Base-by-base conservation (phyloP, 208 protist species). In the Acanthamoeba triangularis region DNA sequence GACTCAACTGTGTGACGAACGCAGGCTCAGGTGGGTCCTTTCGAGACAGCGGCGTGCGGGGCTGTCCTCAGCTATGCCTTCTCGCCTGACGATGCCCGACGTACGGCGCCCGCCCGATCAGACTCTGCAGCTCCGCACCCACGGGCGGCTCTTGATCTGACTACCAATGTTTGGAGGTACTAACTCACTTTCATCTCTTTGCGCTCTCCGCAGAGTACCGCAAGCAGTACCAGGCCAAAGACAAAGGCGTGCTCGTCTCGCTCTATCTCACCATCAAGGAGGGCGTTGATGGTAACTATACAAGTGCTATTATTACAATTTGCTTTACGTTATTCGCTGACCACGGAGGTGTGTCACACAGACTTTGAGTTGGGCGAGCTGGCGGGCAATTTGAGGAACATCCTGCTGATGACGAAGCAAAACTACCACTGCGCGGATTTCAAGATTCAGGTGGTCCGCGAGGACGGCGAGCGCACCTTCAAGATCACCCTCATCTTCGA, bases 341-440 rank as follows among this genome's bases (percentile, higher is more conserved):
- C 2, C 25, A 74, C 25, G 35, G 13, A 74, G 8, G 11, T n/a
- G 33, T n/a, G n/a, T n/a, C 3, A 0, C 11, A 18, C 25, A 74
- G 72, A 80, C 37, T 80, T 80, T 80, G 72, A 33, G 37, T 11
- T 80, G 30, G 72, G 72, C 37, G 72, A 80, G 37, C 72, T 80
- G 16, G 72, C 72, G 30, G 72, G 72, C 72, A 80, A 80, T 5
- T 35, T 80, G 16, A 47, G n/a, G 72, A 80, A 80, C 72, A 80
- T 80, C 35, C 72, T 80, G 25, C 72, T 80, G 13, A 23, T 80
- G 72, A 33, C 33, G 30, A 3, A 80, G 37, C 18, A 20, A 1
- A 7, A 47, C 25, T 30, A 35, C 35, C 6, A 30, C 72, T 80
- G 72, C 72, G 13, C 35, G 25, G 33, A 80, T 30, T 80, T 80